Base-by-base conservation (phyloP, 2,329 filamentous ascomycete species). In the Gliomastix tumulicola region DNA sequence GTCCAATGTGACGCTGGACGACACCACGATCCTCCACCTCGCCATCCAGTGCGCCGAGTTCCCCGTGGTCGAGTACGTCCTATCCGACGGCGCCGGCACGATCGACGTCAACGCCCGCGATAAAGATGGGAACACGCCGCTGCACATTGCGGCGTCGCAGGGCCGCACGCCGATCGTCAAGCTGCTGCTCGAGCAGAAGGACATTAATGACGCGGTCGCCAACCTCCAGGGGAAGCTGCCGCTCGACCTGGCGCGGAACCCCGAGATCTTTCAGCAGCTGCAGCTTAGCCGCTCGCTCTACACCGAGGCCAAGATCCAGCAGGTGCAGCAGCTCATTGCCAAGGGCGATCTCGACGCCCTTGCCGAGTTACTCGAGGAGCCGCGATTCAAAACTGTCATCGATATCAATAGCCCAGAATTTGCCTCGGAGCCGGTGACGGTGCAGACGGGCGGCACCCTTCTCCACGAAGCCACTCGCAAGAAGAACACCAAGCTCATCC, bases 11-110 rank as follows among this genome's bases (percentile, higher is more conserved):
- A 51, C 68, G 39, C 57, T 88, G 20, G 84, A 89, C 41, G 89
- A 94, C 38, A 96, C 89, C 1, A 92, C 87, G 3, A 83, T 97
- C 30, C 71, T 98, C 25, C 90, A 98, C 58, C 71, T 98, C 28
- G 89, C 92, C 19, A 88, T 97, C 31, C 92, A 98, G 62, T 97
- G 90, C 61, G 90, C 92, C 34, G 92, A 97, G 57, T 75, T 84
- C 34, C 82, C 87, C 16, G 88, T 98, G 20, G 84, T 98, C 37
- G 89, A 98, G 57, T 96, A 90, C 52, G 84, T 97, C n/a, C 65
- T 98, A 30, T 89, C 88, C 3, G 75, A 87, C 43, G 78, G 83
- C 21, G 71, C 67, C 12, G 69, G 68, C 30, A 66, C 67, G 36
- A 68, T 94, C 37, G 88, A 97, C 53, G 68, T 97, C 57, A 98